Conservation (phyloP, 2,329 filamentous ascomycete species). For the Emergomyces pasteurianus region DNA sequence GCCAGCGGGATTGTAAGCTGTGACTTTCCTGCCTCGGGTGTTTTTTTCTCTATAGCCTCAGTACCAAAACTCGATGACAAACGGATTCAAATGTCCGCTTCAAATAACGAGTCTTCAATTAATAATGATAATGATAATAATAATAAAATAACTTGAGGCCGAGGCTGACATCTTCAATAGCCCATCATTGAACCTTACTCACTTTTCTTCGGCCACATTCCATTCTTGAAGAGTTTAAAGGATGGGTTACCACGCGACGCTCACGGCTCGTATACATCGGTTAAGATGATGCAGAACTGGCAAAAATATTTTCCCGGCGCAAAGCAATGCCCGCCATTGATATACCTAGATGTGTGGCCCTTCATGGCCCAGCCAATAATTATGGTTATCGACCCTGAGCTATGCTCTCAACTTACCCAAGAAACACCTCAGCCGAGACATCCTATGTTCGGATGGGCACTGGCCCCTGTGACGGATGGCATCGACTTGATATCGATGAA, state of each 20-base stretch:
- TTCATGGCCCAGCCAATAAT: conserved; percentile 3
- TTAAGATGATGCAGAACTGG: background rate
- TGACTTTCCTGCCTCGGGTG: background rate
- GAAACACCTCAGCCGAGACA: conserved; percentile 5
- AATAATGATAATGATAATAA: too few relatives aligned
- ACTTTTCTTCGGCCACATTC: background rate
- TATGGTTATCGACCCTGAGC: conserved; percentile 3
- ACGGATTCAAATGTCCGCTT: too few relatives aligned
- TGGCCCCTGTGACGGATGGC: conserved; percentile 1
- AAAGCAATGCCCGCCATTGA: conserved; percentile 1
- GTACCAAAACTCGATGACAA: background rate
- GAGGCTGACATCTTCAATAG: background rate
- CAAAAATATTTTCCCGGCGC: background rate
- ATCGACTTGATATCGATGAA: conserved; percentile 5
- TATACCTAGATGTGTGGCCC: conserved; percentile 3
- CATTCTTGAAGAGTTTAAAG: background rate
- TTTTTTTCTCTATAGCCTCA: background rate
- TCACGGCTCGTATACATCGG: background rate
- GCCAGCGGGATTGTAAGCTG: conserved; percentile 1
- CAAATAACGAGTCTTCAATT: too few relatives aligned
- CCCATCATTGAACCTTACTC: background rate
- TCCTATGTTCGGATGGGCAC: conserved; percentile 3
- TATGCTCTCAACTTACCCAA: conserved; percentile 3
- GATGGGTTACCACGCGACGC: background rate
- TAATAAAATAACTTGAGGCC: background rate